phyloP scores from a whole-genome alignment of 2,329 filamentous ascomycete species.

The Trichoderma harzianum region DNA sequence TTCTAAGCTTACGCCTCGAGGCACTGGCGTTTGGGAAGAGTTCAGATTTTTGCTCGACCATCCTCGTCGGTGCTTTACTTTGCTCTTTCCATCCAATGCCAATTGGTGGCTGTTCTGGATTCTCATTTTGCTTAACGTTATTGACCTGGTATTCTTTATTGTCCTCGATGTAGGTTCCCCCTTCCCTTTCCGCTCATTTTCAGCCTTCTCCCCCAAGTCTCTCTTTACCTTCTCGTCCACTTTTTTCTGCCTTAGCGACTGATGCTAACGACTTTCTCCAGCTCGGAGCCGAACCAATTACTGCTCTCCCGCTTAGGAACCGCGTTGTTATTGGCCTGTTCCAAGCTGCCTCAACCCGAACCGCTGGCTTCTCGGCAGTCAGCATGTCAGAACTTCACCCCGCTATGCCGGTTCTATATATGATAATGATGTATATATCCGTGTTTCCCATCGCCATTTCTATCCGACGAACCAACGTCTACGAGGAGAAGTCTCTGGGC shows the following conservation, averaged over 20 bases:
- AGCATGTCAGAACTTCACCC: slow-evolving; percentile 77
- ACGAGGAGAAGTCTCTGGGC: slow-evolving; percentile 84
- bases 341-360: slow-evolving; percentile 84
- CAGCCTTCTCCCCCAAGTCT: neutral
- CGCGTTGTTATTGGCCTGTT: slow-evolving; percentile 85
- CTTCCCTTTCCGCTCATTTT: slow-evolving; percentile 20
- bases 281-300: slow-evolving; percentile 70
- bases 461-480: slow-evolving; percentile 90
- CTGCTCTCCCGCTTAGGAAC: slow-evolving; percentile 64
- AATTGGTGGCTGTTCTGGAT: slow-evolving; percentile 97
- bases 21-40: slow-evolving; percentile 80
- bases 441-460: slow-evolving; percentile 96
- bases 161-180: slow-evolving; percentile 70
- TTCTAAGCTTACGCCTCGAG: slow-evolving; percentile 62
- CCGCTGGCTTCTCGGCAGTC: slow-evolving; percentile 83
- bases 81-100: slow-evolving; percentile 83
- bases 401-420: slow-evolving; percentile 86
- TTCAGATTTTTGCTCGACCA: slow-evolving; percentile 88
- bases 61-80: slow-evolving; percentile 90
- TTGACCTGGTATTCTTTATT: slow-evolving; percentile 89
- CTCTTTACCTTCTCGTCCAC: neutral
- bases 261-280: slow-evolving; percentile 34
- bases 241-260: neutral
- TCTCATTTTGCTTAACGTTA: slow-evolving; percentile 72
- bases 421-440: slow-evolving; percentile 99